Base-by-base conservation (phyloP, 2,329 filamentous ascomycete genomes). In the Pseudogymnoascus sp. region DNA sequence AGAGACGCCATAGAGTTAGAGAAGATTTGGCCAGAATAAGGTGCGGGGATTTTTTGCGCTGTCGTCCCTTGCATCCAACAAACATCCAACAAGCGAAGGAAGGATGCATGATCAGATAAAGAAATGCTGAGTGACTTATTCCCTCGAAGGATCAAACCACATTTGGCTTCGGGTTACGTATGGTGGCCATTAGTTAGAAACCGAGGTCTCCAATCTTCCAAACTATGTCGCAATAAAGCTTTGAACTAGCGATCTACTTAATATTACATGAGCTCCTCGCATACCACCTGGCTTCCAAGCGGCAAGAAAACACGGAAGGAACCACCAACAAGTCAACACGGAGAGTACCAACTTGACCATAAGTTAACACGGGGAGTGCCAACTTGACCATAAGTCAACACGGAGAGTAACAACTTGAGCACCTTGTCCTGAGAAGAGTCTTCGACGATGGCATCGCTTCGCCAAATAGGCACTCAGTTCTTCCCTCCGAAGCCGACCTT, bases 401-500 rank as follows among this genome's bases (percentile, higher is more conserved):
- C 40, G 11, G 18, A 18, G 40, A 21, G 40, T 12, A 44, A 11
- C 4, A 23, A 23, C 11, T 14, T 23, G 10, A 21, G 5, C 5
- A 11, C 21, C 40, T 21, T 44, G 11, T 23, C 11, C 40, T 14
- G 40, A 44, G 16, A 10, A 23, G 5, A 40, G n/a, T 10, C 18
- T 44, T 23, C 14, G 10, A 44, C 40, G 11, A 44, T 44, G 40
- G 40, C 4, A 3, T 44, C 40, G 18, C 14, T 44, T 44, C 2
- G 16, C 18, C 16, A 62, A 23, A 1, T 25, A 18, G 18, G n/a
- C 61, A 64, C 62, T 1, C 67, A 69, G 44, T 67, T 69, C 6
- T 75, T 73, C 61, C 73, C 73, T 5, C 72, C 74, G 5, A 66
- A 65, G 12, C 78, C 79, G 5, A 68, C 71, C 1, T 74, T 80